Evolutionary conservation across 2,329 filamentous ascomycete genomes (phyloP), one percentile per base, ranked within the genome.

Genomic region (Xylaria sp.): DNA sequence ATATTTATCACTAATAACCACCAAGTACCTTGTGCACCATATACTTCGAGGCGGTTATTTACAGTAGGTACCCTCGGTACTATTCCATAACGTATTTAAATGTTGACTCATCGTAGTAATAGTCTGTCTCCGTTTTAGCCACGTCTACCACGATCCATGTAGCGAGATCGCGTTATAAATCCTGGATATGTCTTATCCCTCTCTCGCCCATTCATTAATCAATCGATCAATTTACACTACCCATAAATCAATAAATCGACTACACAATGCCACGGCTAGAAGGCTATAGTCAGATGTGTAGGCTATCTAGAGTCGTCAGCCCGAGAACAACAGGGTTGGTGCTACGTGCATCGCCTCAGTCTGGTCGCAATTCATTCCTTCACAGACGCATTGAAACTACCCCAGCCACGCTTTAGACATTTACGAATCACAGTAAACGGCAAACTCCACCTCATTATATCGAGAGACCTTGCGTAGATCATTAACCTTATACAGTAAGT

Each of bases 301-400:
- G 51, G 53, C 59, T 62, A 26, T 62, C 69, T 62, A 54, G 63
- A 40, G n/a, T 65, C 63, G 51, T 63, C 51, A 67, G 66, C 51
- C 46, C 44, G 66, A 60, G 51, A 62, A 59, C 53, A 71, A 63
- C 63, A 64, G 28, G 46, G 65, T 64, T 67, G 51, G 67, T 69
- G 63, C 59, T 62, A 67, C 63, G 33, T 63, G 61, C 65, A 70
- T 62, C 58, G 57, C 61, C 65, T 40, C 58, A 54, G 60, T 59
- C 51, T 54, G 61, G 65, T 60, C 48, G 61, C 63, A 70, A 70
- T 65, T 70, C 44, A 65, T 59, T 65, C 66, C 59, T 63, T 58
- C 59, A 40, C 59, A 42, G 36, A 59, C 53, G 23, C 40, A 46
- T 49, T 48, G 42, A 60, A 53, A 68, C 57, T 53, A 53, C 57